Evolutionary conservation across 192 early-diverging fungal species (phyloP).

Genomic region (Coemansia sp.): DNA sequence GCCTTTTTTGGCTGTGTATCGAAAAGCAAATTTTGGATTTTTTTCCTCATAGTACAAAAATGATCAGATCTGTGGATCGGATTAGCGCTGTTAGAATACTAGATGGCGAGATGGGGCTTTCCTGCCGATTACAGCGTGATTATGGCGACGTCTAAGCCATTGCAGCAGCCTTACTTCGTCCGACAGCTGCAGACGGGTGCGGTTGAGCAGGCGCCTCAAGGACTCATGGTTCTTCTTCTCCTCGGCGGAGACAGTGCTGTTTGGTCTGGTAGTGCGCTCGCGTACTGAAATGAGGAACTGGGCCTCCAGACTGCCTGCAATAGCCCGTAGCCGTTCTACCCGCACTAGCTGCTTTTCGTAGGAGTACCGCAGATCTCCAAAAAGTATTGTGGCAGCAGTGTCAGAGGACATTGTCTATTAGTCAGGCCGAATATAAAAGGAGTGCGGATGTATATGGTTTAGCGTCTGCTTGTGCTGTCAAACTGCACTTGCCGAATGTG

Average conservation of each 20-base stretch:
- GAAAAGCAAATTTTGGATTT: background rate
- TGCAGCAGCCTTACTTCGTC: slow-evolving; percentile 52
- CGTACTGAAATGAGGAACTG: slow-evolving; percentile 44
- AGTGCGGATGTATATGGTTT: too few relatives aligned
- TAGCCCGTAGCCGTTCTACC: slow-evolving; percentile 26
- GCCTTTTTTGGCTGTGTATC: background rate
- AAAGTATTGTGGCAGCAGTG: slow-evolving; percentile 40
- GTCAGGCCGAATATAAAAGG: background rate
- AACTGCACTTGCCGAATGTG: background rate
- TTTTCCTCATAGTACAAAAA: background rate
- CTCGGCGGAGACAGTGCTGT: slow-evolving; percentile 32
- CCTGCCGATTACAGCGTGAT: slow-evolving; percentile 39
- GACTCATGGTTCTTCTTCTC: slow-evolving; percentile 34
- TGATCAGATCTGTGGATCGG: slow-evolving; percentile 9
- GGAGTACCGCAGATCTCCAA: slow-evolving; percentile 42
- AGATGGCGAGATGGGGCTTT: slow-evolving; percentile 34
- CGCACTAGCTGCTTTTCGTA: slow-evolving; percentile 37
- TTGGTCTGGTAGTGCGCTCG: slow-evolving; percentile 33
- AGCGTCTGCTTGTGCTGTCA: background rate
- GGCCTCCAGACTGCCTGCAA: slow-evolving; percentile 22
- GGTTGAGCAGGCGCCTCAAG: slow-evolving; percentile 31
- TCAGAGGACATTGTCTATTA: slow-evolving; percentile 38
- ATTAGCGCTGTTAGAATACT: slow-evolving; percentile 17
- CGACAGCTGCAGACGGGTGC: slow-evolving; percentile 36
- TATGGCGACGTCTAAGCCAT: slow-evolving; percentile 52